These are phyloP conservation scores for Candida coquimbonensis DNA, from an alignment of 805 yeast species.

Conservation along the genomic window DNA sequence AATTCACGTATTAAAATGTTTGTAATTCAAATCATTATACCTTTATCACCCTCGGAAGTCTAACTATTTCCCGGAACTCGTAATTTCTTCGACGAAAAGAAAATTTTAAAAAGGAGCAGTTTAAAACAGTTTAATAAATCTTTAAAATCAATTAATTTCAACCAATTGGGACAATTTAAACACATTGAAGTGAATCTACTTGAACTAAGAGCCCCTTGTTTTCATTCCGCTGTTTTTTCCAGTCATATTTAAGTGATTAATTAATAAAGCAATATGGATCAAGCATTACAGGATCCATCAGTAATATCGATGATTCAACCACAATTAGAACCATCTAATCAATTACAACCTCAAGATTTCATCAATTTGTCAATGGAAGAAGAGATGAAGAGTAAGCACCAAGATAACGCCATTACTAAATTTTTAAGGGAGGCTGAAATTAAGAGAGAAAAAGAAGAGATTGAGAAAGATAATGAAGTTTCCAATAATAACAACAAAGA, in stretches of 20 bases:
- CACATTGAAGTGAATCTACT: no score
- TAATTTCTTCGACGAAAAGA: no score
- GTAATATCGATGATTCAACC: conserved; percentile 11
- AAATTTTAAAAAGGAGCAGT: no score
- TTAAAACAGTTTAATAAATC: no score
- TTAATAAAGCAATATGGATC: conserved; percentile 7
- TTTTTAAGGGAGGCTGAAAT: conserved; percentile 20
- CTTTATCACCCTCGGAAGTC: no score
- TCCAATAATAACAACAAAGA: background rate
- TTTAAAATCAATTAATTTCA: no score
- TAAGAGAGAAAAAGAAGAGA: conserved; percentile 19
- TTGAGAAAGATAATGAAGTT: conserved; percentile 2
- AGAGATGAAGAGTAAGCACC: conserved; percentile 4
- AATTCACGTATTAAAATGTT: background rate
- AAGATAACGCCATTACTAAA: conserved; percentile 20
- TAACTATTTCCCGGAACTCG: no score
- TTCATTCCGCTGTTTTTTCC: no score
- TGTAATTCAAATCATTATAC: no score
- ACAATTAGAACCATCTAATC: background rate
- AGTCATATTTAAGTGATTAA: background rate
- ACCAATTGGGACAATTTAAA: no score
- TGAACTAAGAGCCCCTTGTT: no score
- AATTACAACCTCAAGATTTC: conserved; percentile 6
- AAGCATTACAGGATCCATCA: conserved; percentile 15
- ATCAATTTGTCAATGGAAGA: conserved; percentile 8